phyloP scores from a whole-genome alignment of 148 eudicot species.

The Gaultheria prostrata region DNA sequence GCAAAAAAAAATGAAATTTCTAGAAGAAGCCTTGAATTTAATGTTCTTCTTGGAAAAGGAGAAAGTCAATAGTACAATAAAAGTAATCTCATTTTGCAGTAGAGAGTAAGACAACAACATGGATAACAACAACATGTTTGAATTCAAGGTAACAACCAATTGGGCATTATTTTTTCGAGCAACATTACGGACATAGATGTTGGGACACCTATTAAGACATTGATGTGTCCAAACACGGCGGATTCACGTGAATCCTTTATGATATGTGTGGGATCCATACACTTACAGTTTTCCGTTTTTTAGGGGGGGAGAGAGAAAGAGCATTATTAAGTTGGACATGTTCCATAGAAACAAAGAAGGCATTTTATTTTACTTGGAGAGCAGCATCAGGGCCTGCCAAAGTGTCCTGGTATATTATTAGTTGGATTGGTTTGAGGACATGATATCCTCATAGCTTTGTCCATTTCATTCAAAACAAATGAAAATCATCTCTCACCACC shows the following conservation, averaged over 20 bases:
- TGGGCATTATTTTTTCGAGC: not conserved
- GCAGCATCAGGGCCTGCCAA: not conserved
- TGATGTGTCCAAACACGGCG: not conserved
- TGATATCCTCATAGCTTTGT: not conserved
- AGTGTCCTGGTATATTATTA: not conserved
- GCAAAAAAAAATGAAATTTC: no score
- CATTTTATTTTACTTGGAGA: slow-evolving; percentile 1
- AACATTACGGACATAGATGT: not conserved
- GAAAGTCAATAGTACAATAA: no score
- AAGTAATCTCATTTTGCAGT: no score
- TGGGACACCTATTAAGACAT: not conserved
- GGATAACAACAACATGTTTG: not conserved
- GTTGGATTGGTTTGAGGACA: not conserved
- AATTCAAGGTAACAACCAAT: not conserved
- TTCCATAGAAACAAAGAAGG: slow-evolving; percentile 3
- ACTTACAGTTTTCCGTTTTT: no score
- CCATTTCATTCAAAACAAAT: not conserved
- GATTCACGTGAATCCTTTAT: not conserved
- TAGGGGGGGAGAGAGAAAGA: no score
- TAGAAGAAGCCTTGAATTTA: not conserved
- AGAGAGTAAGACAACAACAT: no score
- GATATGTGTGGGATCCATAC: not conserved
- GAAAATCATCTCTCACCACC: not conserved
- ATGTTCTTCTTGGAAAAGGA: not conserved
- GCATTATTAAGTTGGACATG: not conserved